A percentile compares a stretch with the other conserved stretches of the same genome.
Conservation (phyloP, 1,284 basidiomycete species). For the Pseudozyma thailandica region DNA sequence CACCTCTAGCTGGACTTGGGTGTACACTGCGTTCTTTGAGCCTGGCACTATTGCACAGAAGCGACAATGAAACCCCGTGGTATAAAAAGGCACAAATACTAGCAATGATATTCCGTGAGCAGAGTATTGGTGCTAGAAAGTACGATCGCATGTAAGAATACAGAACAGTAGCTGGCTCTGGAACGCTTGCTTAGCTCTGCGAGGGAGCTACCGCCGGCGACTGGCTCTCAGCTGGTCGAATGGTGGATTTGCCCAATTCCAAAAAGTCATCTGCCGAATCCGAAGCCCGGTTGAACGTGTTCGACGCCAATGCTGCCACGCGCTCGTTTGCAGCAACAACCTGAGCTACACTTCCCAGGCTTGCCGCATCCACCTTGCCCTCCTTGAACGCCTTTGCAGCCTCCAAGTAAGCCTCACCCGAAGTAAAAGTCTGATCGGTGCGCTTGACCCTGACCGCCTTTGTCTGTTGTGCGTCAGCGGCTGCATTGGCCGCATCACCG, state of each 20-base stretch:
- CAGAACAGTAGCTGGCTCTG: too few species aligned
- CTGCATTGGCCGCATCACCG: constrained; percentile 13
- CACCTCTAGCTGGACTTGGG: too few species aligned
- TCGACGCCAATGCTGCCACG: neutral
- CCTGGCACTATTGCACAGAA: too few species aligned
- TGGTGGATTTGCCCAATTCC: constrained; percentile 26
- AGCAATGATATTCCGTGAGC: too few species aligned
- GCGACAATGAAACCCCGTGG: too few species aligned
- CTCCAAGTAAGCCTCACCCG: constrained; percentile 47
- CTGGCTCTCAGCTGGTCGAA: constrained; percentile 22
- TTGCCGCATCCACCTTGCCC: constrained; percentile 24
- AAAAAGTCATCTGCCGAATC: constrained; percentile 37
- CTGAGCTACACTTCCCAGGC: constrained; percentile 15
- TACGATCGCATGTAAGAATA: too few species aligned
- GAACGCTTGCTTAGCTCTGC: too few species aligned
- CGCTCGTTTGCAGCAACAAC: neutral
- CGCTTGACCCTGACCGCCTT: constrained; percentile 42
- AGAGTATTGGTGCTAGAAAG: too few species aligned
- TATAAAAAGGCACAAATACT: too few species aligned
- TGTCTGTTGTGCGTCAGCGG: constrained; percentile 28
- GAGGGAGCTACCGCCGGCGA: constrained; percentile 1
- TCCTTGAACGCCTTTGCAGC: constrained; percentile 47
- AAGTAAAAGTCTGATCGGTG: constrained; percentile 47
- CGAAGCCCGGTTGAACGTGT: neutral
- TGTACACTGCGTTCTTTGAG: too few species aligned